Conservation (phyloP, 345 rosid genomes). For the Triadica sebifera region DNA sequence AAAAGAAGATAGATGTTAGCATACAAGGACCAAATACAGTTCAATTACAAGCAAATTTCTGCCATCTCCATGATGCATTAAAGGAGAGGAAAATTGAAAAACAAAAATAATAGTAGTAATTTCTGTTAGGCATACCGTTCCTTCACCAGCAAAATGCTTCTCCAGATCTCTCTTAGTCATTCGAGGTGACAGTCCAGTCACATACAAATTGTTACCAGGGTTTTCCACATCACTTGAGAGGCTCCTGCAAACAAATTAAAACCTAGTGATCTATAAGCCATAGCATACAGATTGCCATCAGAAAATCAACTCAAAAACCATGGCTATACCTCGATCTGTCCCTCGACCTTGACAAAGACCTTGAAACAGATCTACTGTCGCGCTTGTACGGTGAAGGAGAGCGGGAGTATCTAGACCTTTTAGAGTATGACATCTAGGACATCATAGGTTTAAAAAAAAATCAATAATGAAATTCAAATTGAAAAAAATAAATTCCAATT, state of each 20-base stretch:
- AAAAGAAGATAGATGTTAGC: no score
- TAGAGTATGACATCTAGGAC: conserved; percentile 77
- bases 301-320: neutral
- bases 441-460: neutral
- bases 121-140: conserved; percentile 48
- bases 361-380: conserved; percentile 48
- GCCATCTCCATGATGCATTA: no score
- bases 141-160: conserved; percentile 67
- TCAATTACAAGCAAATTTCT: no score
- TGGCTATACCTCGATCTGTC: conserved; percentile 49
- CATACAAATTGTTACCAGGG: conserved; percentile 92
- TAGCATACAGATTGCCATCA: no score
- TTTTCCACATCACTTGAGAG: conserved; percentile 62
- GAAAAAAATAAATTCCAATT: neutral
- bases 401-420: conserved; percentile 59
- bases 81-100: no score
- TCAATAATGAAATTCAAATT: neutral
- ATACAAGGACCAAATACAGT: no score
- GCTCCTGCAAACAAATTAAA: conserved; percentile 43
- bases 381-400: conserved; percentile 57
- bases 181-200: conserved; percentile 81
- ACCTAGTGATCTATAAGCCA: neutral
- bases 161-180: conserved; percentile 73
- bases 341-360: conserved; percentile 51
- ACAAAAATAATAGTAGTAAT: neutral